phyloP scores from a whole-genome alignment of 2,329 filamentous ascomycete species.

The Colletotrichum viniferum region DNA sequence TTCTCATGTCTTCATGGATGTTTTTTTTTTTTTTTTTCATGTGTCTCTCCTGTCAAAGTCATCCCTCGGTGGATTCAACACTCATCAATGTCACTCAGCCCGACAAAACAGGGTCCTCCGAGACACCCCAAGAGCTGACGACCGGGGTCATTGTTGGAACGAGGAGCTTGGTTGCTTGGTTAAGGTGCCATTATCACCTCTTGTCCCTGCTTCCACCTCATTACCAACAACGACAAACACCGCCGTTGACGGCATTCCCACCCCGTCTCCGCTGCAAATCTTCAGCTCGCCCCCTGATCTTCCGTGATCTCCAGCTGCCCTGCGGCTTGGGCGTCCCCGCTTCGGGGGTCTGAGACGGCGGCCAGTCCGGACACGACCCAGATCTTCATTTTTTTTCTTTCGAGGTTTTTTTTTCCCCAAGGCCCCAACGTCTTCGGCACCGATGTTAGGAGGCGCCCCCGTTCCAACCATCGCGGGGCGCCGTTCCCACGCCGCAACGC shows the following conservation, averaged over 20 bases:
- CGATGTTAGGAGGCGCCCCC: not conserved
- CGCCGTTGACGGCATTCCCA: not conserved
- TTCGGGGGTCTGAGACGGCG: constrained; percentile 12
- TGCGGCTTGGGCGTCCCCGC: not conserved
- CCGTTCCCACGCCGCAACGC: not conserved
- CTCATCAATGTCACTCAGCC: not conserved
- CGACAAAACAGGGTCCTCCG: not conserved
- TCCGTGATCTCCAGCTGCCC: not conserved
- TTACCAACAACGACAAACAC: not conserved
- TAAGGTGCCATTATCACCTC: not conserved
- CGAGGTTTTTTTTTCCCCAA: not conserved
- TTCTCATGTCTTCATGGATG: not conserved
- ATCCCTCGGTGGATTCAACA: not conserved
- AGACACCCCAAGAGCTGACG: constrained; percentile 3
- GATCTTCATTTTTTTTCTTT: not conserved
- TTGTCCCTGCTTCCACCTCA: not conserved
- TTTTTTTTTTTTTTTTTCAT: not conserved
- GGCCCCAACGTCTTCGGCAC: not conserved
- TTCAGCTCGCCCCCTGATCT: constrained; percentile 7
- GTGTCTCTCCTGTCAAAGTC: not conserved
- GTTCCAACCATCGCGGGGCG: not conserved
- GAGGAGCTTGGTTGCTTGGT: not conserved
- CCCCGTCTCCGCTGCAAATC: not conserved
- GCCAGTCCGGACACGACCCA: not conserved
- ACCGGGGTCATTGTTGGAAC: not conserved